These are phyloP conservation scores for Thozetella sp. DNA, from an alignment of 495 filamentous ascomycete species.

Conservation along the genomic window DNA sequence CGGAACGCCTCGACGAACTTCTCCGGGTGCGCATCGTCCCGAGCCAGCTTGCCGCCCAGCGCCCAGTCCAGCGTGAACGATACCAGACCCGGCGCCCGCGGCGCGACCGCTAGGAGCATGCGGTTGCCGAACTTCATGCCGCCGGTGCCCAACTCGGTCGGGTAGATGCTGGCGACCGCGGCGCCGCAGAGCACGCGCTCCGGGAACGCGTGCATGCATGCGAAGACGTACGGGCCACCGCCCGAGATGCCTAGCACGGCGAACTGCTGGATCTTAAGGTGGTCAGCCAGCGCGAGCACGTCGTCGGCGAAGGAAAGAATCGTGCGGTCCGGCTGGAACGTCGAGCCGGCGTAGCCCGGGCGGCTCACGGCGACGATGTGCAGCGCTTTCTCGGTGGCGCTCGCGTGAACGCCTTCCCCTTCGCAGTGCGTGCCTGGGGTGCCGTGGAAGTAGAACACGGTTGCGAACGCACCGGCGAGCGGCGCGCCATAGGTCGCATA, in stretches of 20 bases:
- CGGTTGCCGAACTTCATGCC: too few species aligned
- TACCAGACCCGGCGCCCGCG: too few species aligned
- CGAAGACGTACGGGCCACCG: slow-evolving; percentile 46
- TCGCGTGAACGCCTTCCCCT: slow-evolving; percentile 22
- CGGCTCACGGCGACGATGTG: slow-evolving; percentile 40
- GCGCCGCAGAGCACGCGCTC: too few species aligned
- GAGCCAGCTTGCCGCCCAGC: too few species aligned
- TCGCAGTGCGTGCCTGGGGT: slow-evolving; percentile 42
- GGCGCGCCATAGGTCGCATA: slow-evolving; percentile 38
- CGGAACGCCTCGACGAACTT: too few species aligned
- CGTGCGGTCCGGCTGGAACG: slow-evolving; percentile 28
- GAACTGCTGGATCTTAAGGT: slow-evolving; percentile 35
- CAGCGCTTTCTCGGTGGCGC: slow-evolving; percentile 21
- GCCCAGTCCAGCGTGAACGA: too few species aligned
- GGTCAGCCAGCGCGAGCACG: slow-evolving; percentile 30
- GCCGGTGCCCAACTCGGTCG: too few species aligned
- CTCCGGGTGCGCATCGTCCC: too few species aligned
- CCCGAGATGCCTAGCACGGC: slow-evolving; percentile 45
- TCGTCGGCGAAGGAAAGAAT: slow-evolving; percentile 42
- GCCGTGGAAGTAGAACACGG: slow-evolving; percentile 47
- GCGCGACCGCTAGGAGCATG: too few species aligned
- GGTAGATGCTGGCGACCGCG: too few species aligned
- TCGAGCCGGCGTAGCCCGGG: slow-evolving; percentile 44
- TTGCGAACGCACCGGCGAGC: neutral
- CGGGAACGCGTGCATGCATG: too few species aligned